Conservation (phyloP, 2,329 filamentous ascomycete species). For the Colletotrichum sp. region DNA sequence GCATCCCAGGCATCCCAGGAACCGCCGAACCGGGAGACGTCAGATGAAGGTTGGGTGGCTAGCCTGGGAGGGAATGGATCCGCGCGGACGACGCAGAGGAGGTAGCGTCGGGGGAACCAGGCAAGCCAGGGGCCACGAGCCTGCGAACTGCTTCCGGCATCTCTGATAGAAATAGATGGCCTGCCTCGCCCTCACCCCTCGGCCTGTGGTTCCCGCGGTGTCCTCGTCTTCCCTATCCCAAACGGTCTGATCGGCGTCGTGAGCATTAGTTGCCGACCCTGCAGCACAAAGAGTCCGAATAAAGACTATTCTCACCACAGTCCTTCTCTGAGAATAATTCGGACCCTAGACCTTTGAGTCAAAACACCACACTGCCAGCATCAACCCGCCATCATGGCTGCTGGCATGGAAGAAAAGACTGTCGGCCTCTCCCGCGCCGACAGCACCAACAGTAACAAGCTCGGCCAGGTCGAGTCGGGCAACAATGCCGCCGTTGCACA, state of each 20-base stretch:
- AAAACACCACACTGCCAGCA: neutral
- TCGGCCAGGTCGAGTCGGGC: slow-evolving; percentile 16
- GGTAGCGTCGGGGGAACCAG: neutral
- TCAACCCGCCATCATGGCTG: slow-evolving; percentile 5
- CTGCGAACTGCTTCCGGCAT: neutral
- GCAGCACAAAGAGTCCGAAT: neutral
- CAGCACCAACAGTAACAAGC: slow-evolving; percentile 17
- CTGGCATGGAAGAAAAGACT: slow-evolving; percentile 15
- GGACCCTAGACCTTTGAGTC: neutral
- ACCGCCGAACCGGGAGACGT: slow-evolving; percentile 8
- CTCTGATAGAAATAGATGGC: slow-evolving; percentile 1
- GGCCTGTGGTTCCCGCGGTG: neutral
- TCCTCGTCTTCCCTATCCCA: neutral
- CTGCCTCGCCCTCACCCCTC: neutral
- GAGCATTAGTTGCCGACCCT: neutral
- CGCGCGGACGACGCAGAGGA: neutral
- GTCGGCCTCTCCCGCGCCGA: slow-evolving; percentile 17
- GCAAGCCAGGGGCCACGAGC: neutral
- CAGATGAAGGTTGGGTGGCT: slow-evolving; percentile 17
- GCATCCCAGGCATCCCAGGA: neutral
- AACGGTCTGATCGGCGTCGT: neutral
- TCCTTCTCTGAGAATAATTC: neutral
- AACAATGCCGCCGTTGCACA: slow-evolving; percentile 7
- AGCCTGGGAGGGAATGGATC: neutral
- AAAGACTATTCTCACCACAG: neutral